These are phyloP conservation scores for Aechmea fasciata DNA, from an alignment of 176 grass and related monocot species.

Conservation along the genomic window DNA sequence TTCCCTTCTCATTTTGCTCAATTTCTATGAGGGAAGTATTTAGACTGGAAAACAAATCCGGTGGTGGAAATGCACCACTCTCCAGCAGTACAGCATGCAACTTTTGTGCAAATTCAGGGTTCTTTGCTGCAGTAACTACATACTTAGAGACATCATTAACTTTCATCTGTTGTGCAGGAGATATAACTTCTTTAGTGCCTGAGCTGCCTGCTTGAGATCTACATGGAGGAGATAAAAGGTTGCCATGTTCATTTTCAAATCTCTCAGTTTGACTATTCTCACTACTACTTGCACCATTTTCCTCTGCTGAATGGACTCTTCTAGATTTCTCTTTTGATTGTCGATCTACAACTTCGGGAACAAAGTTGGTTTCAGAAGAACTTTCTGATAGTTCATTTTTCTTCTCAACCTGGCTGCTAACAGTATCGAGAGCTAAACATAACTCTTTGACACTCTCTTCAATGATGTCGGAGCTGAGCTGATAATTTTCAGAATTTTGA, in stretches of 20 bases:
- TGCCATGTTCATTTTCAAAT: slow-evolving; percentile 20
- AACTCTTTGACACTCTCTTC: slow-evolving; percentile 67
- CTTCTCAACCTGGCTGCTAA: slow-evolving; percentile 35
- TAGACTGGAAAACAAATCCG: slow-evolving; percentile 46
- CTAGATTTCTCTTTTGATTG: slow-evolving; percentile 40
- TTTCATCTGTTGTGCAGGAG: slow-evolving; percentile 36
- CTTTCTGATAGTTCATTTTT: slow-evolving; percentile 30
- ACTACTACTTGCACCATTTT: slow-evolving; percentile 1
- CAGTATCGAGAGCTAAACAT: slow-evolving; percentile 55
- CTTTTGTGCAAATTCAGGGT: slow-evolving; percentile 57
- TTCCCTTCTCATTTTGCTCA: slow-evolving; percentile 18
- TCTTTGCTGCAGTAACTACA: slow-evolving; percentile 38
- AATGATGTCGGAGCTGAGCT: slow-evolving; percentile 45
- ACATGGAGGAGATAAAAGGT: background rate
- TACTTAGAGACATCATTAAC: slow-evolving; percentile 53
- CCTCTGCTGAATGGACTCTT: slow-evolving; percentile 10
- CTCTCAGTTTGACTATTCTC: slow-evolving; percentile 2
- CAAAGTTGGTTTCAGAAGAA: slow-evolving; percentile 32
- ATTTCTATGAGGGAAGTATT: slow-evolving; percentile 18
- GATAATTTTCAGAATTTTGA: slow-evolving; percentile 58
- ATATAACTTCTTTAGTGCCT: slow-evolving; percentile 13
- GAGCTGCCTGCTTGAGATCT: background rate
- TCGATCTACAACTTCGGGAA: slow-evolving; percentile 21
- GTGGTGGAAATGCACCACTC: slow-evolving; percentile 41
- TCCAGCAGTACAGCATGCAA: slow-evolving; percentile 61